A percentile compares a stretch with the other conserved stretches of the same genome.
Conservation (phyloP, 2,329 filamentous ascomycete genomes). For the Cladophialophora yegresii region DNA sequence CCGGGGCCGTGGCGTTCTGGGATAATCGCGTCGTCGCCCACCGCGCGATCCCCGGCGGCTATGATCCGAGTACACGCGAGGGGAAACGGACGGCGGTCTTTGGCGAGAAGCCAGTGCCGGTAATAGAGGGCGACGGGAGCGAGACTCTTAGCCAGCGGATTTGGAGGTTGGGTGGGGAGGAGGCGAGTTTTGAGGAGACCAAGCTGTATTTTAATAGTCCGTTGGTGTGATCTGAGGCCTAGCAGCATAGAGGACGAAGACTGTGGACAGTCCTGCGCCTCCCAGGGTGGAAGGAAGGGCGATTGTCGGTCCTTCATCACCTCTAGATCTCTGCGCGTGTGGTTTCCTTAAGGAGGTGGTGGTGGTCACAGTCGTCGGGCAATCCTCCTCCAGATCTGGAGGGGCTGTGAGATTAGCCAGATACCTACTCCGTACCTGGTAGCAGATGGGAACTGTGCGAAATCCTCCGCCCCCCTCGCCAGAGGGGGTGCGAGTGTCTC, state of each 20-base stretch:
- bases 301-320: neutral
- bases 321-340: neutral
- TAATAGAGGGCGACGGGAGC: constrained; percentile 13
- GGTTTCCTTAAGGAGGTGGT: neutral
- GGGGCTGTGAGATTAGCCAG: too few relatives aligned
- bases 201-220: constrained; percentile 23
- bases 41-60: constrained; percentile 34
- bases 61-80: constrained; percentile 32
- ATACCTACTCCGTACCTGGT: too few relatives aligned
- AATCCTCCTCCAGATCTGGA: neutral
- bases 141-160: constrained; percentile 21
- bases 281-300: neutral
- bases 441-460: too few relatives aligned
- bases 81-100: constrained; percentile 35
- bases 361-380: neutral
- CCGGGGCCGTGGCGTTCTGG: constrained; percentile 34
- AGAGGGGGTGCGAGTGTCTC: too few relatives aligned
- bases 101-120: constrained; percentile 25
- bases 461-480: too few relatives aligned
- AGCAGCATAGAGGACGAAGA: neutral
- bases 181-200: constrained; percentile 12
- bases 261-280: neutral
- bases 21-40: constrained; percentile 36
- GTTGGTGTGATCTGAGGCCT: neutral
- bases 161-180: constrained; percentile 13